Evolutionary conservation across 805 yeast genomes (phyloP), one percentile per base, ranked within the genome.

Genomic region (Dipodascus geniculatus): DNA sequence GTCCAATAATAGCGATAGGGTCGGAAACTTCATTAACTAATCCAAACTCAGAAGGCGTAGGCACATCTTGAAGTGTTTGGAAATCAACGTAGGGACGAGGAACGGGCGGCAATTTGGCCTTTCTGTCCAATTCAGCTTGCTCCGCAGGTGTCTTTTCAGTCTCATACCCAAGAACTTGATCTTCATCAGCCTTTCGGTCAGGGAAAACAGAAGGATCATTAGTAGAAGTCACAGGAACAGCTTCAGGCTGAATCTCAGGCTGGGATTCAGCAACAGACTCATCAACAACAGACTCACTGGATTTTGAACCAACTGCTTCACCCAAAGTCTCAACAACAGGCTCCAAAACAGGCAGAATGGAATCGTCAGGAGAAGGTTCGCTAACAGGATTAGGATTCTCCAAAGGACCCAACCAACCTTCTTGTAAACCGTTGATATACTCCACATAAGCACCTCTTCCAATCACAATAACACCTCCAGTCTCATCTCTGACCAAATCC

Each of bases 381-480:
- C 52, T 52, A 11, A 61, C 68, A 2, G 57, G 57, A 8, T 58
- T 62, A 3, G 84, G 80, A 54, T 72, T 68, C 16, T 78, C 88
- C 55, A 91, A 71, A 1, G 98, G 98, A 0, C 99, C 99, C 49
- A 93, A 69, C 65, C 93, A 75, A 3, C 99, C 99, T 71, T 93
- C 99, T 61, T 93, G 96, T 9, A 93, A 66, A 8, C 99, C 99
- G 48, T 78, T 76, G 52, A 93, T 66, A 65, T 88, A 93, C 73
- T 93, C 99, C 67, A 91, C 91, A 67, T 79, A 93, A 0, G 97
- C 91, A 54, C 99, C 99, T 66, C 99, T 77, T 2, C 99, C 99
- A 23, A 93, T 71, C 65, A 96, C 87, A 20, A 93, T 77, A 11
- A 89, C 83, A 48, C 98, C 99, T 23, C 97, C 97, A 6, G 78